These are phyloP conservation scores for Physocladia obscura DNA, from an alignment of 192 early-diverging fungal genomes.

Conservation along the genomic window DNA sequence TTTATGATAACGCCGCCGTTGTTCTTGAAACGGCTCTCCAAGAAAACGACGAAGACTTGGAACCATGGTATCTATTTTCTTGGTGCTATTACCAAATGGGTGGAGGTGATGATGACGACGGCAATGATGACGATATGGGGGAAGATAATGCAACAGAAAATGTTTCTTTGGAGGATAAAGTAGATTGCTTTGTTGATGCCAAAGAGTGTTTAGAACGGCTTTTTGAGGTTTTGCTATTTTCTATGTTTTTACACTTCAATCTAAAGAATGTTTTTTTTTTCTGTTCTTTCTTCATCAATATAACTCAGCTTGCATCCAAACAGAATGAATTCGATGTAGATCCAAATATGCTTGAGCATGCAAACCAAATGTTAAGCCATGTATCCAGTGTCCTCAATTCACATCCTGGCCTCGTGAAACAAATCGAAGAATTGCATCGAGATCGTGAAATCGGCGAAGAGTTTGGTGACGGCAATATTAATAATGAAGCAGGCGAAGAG, in stretches of 20 bases:
- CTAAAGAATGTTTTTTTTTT: slow-evolving; percentile 3
- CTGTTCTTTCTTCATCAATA: not conserved
- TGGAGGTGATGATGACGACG: slow-evolving; percentile 26
- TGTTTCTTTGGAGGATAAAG: slow-evolving; percentile 49
- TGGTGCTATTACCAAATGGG: slow-evolving; percentile 86
- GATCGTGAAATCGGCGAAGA: slow-evolving; percentile 51
- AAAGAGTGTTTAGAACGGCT: slow-evolving; percentile 73
- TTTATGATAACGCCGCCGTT: slow-evolving; percentile 74
- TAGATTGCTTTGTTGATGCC: slow-evolving; percentile 67
- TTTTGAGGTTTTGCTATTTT: slow-evolving; percentile 47
- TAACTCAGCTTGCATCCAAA: not conserved
- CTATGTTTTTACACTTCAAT: not conserved
- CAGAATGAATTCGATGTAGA: slow-evolving; percentile 33
- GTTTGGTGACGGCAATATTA: slow-evolving; percentile 45
- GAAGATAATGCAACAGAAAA: slow-evolving; percentile 12
- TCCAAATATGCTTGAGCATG: slow-evolving; percentile 22
- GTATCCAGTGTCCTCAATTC: slow-evolving; percentile 43
- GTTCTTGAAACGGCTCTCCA: slow-evolving; percentile 78
- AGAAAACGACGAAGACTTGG: slow-evolving; percentile 90
- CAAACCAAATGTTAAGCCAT: slow-evolving; percentile 13
- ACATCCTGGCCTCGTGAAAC: slow-evolving; percentile 52
- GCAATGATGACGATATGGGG: slow-evolving; percentile 15
- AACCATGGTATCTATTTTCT: slow-evolving; percentile 94
- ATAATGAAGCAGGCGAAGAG: slow-evolving; percentile 43
- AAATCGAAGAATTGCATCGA: slow-evolving; percentile 39